Base-by-base conservation (phyloP, 441 rosid species). In the Eutrema salsugineum region DNA sequence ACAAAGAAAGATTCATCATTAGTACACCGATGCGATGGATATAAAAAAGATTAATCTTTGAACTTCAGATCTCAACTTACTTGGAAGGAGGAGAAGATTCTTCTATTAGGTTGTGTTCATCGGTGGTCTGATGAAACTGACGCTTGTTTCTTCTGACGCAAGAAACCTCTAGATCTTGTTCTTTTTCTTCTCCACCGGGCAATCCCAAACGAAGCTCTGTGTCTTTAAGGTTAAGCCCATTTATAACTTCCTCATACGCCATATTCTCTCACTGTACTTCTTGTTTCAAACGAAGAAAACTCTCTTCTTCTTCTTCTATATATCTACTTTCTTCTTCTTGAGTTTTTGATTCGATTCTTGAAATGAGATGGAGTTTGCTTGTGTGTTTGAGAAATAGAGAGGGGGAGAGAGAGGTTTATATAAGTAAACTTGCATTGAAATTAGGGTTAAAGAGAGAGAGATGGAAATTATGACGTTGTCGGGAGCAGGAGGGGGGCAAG, bases 151-250 rank as follows among this genome's bases (percentile, higher is more conserved):
- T 84, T 80, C 66, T 82, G 35, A 72, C 51, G 53, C 58, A 72
- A 66, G 83, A 70, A 54, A 76, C 78, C 24, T 63, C 54, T 35
- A 47, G 54, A 58, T 77, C 65, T 9, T 56, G 70, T 60, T 40
- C 10, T 8, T 11, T 22, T 28, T 81, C 84, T 39, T 85, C 82
- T 4, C 88, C 78, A 36, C 96, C 96, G 0, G 96, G 97, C 58
- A 89, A 78, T 12, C 97, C 98, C 43, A 93, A 72, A 62, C 96
- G 83, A 7, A 93, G 91, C 84, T 93, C 94, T 6, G 97, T 93
- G 39, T 87, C 98, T 79, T 83, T 86, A 28, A 90, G 81, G 84
- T 86, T 86, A 43, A 89, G 83, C 55, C 60, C 91, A 73, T 78
- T 79, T 43, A 27, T 80, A 32, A 35, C 40, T 77, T 70, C 49